Conservation (phyloP, 192 early-diverging fungal species). For the Nowakowskiella sp. region DNA sequence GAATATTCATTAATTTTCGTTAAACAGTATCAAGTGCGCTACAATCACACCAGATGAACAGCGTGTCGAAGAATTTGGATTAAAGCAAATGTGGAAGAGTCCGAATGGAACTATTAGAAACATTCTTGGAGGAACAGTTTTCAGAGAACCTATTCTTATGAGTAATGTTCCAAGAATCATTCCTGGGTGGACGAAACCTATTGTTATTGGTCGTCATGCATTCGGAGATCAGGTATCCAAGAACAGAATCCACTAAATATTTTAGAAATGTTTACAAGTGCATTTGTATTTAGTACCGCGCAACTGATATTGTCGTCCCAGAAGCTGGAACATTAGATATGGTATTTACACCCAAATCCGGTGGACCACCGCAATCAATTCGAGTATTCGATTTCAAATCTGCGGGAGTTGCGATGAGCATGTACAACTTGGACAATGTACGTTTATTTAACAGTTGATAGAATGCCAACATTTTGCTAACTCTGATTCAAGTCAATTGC, state of each 20-base stretch:
- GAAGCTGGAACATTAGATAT: slow-evolving; percentile 88
- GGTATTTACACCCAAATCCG: slow-evolving; percentile 79
- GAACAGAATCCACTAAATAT: no score
- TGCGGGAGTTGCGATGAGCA: slow-evolving; percentile 86
- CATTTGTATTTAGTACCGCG: slow-evolving; percentile 66
- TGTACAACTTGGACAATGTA: slow-evolving; percentile 87
- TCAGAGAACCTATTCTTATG: slow-evolving; percentile 95
- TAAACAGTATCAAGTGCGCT: slow-evolving; percentile 89
- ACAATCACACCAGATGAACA: slow-evolving; percentile 96
- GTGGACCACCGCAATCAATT: slow-evolving; percentile 53
- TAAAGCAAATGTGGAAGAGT: slow-evolving; percentile 98
- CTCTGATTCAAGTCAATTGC: slow-evolving; percentile 60
- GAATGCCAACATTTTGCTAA: not conserved
- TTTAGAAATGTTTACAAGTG: slow-evolving; percentile 6
- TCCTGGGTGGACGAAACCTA: slow-evolving; percentile 90
- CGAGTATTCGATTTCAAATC: slow-evolving; percentile 79
- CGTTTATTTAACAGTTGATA: not conserved
- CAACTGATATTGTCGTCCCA: slow-evolving; percentile 90
- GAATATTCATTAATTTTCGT: not conserved
- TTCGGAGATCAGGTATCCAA: slow-evolving; percentile 84
- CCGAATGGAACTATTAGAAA: slow-evolving; percentile 97
- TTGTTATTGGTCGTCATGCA: slow-evolving; percentile 93
- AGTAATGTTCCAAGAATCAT: slow-evolving; percentile 86
- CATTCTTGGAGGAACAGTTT: slow-evolving; percentile 93
- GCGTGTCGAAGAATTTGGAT: slow-evolving; percentile 88